Percentiles rank a stretch among this genome's conserved stretches.
These are phyloP conservation scores for Penicillium cataractarum DNA, from an alignment of 495 filamentous ascomycete genomes.

Conservation along the genomic window DNA sequence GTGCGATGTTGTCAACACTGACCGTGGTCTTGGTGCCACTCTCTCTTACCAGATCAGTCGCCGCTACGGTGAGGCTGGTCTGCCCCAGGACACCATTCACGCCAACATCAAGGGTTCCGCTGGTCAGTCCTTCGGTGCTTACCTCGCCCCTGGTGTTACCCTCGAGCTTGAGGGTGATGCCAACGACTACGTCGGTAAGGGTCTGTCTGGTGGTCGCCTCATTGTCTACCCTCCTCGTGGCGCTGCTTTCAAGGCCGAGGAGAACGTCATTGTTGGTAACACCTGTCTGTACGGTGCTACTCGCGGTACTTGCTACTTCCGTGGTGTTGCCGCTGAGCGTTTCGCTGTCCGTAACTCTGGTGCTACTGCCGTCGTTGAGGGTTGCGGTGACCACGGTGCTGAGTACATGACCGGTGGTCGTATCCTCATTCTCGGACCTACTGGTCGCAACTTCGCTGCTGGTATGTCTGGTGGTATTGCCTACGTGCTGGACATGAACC, in stretches of 20 bases:
- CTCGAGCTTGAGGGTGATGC: constrained; percentile 96
- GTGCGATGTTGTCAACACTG: constrained; percentile 97
- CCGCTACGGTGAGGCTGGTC: constrained; percentile 84
- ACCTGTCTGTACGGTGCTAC: constrained; percentile 98
- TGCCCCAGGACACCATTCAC: constrained; percentile 95
- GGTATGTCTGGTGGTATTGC: constrained; percentile 99
- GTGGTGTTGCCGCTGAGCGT: constrained; percentile 94
- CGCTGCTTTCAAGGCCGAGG: constrained; percentile 95
- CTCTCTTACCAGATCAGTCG: constrained; percentile 96
- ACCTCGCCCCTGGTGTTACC: constrained; percentile 92
- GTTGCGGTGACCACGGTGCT: constrained; percentile 96
- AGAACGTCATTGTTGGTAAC: constrained; percentile 96
- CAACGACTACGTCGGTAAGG: constrained; percentile 99
- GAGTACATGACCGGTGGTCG: constrained; percentile 99
- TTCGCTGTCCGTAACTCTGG: constrained; percentile 99
- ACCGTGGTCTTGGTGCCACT: constrained; percentile 91
- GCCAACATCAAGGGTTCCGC: constrained; percentile 98
- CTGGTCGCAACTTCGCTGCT: constrained; percentile 98
- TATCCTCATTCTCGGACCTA: constrained; percentile 84
- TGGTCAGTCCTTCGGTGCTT: constrained; percentile 96
- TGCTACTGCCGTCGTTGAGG: constrained; percentile 94
- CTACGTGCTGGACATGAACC: constrained; percentile 90
- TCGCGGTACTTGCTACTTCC: constrained; percentile 93
- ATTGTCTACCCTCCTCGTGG: constrained; percentile 95
- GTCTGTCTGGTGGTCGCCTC: constrained; percentile 90